phyloP scores from a whole-genome alignment of 257 asterid species.

The Agastache rugosa region DNA sequence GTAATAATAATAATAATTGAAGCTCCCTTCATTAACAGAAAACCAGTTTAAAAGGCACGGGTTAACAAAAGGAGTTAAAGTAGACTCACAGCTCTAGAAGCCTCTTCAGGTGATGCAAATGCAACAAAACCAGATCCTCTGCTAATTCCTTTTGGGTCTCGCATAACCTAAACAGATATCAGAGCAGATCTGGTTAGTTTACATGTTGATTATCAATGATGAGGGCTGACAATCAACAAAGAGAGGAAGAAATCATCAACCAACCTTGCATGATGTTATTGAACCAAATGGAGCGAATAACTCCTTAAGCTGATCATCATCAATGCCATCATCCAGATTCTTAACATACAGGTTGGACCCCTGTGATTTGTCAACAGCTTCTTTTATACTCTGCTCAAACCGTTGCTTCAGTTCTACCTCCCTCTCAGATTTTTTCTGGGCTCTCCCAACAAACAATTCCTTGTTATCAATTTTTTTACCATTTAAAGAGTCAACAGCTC shows the following conservation, averaged over 20 bases:
- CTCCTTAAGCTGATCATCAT: constrained; percentile 89
- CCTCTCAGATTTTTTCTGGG: constrained; percentile 93
- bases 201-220: neutral
- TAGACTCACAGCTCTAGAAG: constrained; percentile 82
- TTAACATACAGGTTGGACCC: constrained; percentile 85
- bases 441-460: constrained; percentile 92
- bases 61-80: neutral
- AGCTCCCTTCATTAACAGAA: neutral
- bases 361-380: constrained; percentile 82
- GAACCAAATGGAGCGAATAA: constrained; percentile 77
- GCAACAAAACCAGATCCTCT: constrained; percentile 99
- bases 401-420: constrained; percentile 70
- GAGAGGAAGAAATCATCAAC: constrained; percentile 12
- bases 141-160: constrained; percentile 87
- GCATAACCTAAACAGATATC: constrained; percentile 70
- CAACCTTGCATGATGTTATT: constrained; percentile 93
- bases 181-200: constrained; percentile 18
- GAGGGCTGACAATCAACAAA: constrained; percentile 4
- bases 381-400: constrained; percentile 79
- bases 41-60: constrained; percentile 14
- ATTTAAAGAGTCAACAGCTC: constrained; percentile 81
- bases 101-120: constrained; percentile 84
- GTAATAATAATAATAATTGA: neutral
- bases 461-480: constrained; percentile 72
- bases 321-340: constrained; percentile 78